phyloP scores from a whole-genome alignment of 306 rosid species.

The Sindora glabra region DNA sequence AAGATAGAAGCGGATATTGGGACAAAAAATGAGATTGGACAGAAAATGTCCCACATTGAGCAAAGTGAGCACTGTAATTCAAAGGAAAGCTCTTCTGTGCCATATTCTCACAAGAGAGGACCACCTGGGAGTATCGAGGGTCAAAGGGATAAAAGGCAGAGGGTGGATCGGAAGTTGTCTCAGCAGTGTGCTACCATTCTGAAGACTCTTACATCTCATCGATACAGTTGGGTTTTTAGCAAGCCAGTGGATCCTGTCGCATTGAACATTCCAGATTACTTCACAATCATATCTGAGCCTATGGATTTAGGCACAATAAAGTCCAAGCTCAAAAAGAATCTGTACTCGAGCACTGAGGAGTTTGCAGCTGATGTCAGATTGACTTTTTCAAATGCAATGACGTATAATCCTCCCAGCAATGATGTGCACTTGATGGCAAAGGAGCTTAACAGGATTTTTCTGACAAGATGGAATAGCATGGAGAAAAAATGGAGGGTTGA shows the following conservation, averaged over 20 bases:
- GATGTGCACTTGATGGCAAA: constrained; percentile 66
- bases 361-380: constrained; percentile 75
- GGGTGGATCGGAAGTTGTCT: constrained; percentile 47
- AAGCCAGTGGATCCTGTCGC: constrained; percentile 80
- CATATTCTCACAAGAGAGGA: constrained; percentile 43
- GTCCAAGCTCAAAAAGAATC: constrained; percentile 51
- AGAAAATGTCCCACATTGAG: constrained; percentile 16
- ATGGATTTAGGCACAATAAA: constrained; percentile 94
- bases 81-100: constrained; percentile 17
- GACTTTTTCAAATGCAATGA: constrained; percentile 85
- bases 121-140: constrained; percentile 25
- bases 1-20: constrained; percentile 42
- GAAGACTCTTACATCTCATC: constrained; percentile 43
- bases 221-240: constrained; percentile 57
- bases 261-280: constrained; percentile 78
- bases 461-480: constrained; percentile 48
- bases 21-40: constrained; percentile 25
- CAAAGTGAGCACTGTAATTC: constrained; percentile 5
- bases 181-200: constrained; percentile 47
- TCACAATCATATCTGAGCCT: constrained; percentile 52
- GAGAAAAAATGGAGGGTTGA: constrained; percentile 40
- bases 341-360: constrained; percentile 40
- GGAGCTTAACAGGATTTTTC: constrained; percentile 48
- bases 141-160: constrained; percentile 60
- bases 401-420: constrained; percentile 78